Conservation (phyloP, 2,329 filamentous ascomycete species). For the Mollisia scopiformis region DNA sequence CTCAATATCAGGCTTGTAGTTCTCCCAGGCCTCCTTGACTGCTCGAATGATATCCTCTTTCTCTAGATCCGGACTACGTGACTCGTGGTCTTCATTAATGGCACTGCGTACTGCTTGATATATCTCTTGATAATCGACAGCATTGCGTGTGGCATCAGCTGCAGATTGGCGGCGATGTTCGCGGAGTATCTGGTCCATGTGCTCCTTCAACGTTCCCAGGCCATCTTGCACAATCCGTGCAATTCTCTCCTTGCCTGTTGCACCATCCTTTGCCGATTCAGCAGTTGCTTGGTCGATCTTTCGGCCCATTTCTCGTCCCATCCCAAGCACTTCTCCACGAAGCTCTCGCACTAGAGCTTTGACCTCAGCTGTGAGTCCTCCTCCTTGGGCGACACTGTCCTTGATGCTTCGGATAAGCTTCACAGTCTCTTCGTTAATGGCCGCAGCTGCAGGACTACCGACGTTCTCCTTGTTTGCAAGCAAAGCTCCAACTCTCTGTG, state of each 20-base stretch:
- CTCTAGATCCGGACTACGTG: constrained; percentile 56
- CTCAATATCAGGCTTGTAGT: constrained; percentile 91
- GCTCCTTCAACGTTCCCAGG: constrained; percentile 79
- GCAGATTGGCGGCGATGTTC: constrained; percentile 74
- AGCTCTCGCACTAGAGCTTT: constrained; percentile 89
- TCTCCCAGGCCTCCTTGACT: constrained; percentile 89
- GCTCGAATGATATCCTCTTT: constrained; percentile 86
- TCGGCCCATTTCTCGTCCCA: constrained; percentile 88
- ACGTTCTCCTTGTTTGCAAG: constrained; percentile 35
- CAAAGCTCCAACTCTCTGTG: constrained; percentile 36
- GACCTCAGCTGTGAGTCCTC: constrained; percentile 87
- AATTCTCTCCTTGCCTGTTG: constrained; percentile 69
- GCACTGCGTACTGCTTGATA: constrained; percentile 84
- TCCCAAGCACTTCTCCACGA: constrained; percentile 88
- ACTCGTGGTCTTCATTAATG: constrained; percentile 57
- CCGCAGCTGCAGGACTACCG: constrained; percentile 28
- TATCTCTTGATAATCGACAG: constrained; percentile 80
- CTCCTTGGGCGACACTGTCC: constrained; percentile 85
- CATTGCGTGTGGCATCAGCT: constrained; percentile 61
- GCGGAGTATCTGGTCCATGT: constrained; percentile 78
- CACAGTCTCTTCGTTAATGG: constrained; percentile 77
- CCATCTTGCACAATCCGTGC: constrained; percentile 78
- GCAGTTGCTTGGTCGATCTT: constrained; percentile 75
- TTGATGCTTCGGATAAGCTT: constrained; percentile 86
- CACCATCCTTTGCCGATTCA: constrained; percentile 45